Conservation (phyloP, 352 stramenopile species). For the Lagenidium sp. region DNA sequence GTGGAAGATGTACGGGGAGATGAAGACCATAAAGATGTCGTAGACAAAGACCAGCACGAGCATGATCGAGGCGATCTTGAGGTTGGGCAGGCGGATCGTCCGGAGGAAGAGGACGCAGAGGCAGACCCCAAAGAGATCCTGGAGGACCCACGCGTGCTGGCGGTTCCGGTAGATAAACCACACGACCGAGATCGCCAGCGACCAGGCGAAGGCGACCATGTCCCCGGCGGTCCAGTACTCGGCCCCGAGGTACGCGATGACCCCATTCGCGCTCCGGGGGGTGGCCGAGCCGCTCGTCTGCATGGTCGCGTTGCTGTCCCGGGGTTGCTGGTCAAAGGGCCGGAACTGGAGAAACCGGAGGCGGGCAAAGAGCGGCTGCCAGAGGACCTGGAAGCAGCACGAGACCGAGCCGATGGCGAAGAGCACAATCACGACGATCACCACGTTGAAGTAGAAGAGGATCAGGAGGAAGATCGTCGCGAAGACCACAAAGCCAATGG, state of each 20-base stretch:
- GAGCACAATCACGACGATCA: slow-evolving; percentile 67
- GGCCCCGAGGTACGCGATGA: slow-evolving; percentile 27
- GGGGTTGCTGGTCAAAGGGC: slow-evolving; percentile 15
- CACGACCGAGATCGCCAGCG: slow-evolving; percentile 30
- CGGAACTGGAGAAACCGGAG: slow-evolving; percentile 20
- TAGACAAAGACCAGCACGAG: slow-evolving; percentile 93
- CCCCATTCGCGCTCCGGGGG: too few species aligned
- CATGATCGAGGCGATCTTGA: slow-evolving; percentile 89
- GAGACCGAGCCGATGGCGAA: slow-evolving; percentile 55
- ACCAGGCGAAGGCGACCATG: slow-evolving; percentile 67
- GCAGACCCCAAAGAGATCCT: slow-evolving; percentile 91
- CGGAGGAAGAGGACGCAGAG: slow-evolving; percentile 92
- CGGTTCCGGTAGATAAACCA: slow-evolving; percentile 78
- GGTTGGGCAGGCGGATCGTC: slow-evolving; percentile 87
- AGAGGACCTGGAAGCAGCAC: slow-evolving; percentile 45
- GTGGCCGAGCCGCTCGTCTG: too few species aligned
- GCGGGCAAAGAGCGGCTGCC: slow-evolving; percentile 40
- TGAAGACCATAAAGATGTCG: slow-evolving; percentile 96
- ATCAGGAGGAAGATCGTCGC: slow-evolving; percentile 85
- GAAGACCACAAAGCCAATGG: slow-evolving; percentile 86
- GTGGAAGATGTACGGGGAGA: slow-evolving; percentile 88
- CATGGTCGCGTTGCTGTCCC: too few species aligned
- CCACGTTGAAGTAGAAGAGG: slow-evolving; percentile 84
- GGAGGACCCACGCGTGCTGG: slow-evolving; percentile 85
- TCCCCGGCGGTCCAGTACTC: slow-evolving; percentile 81